phyloP scores from a whole-genome alignment of 2,329 filamentous ascomycete species.

The Trichophaea hybrida region DNA sequence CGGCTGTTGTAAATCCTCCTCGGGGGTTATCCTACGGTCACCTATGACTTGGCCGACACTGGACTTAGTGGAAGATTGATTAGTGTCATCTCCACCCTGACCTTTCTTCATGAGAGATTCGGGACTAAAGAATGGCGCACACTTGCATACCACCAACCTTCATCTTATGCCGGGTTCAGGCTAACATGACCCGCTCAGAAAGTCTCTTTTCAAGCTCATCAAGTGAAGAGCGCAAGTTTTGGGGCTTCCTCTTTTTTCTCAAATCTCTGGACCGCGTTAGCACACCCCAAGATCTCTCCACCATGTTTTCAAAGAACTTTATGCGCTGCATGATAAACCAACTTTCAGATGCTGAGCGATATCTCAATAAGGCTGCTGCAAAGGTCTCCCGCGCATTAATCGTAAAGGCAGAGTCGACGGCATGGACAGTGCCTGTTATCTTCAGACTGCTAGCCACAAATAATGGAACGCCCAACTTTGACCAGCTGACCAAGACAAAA shows the following conservation, averaged over 20 bases:
- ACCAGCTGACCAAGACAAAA: slow-evolving; percentile 72
- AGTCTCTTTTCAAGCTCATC: slow-evolving; percentile 68
- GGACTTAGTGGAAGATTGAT: slow-evolving; percentile 9
- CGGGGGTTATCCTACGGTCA: slow-evolving; percentile 3
- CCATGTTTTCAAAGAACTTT: slow-evolving; percentile 69
- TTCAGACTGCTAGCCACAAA: slow-evolving; percentile 16
- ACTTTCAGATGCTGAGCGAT: slow-evolving; percentile 59
- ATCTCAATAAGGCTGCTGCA: slow-evolving; percentile 63
- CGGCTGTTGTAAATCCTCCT: slow-evolving; percentile 7
- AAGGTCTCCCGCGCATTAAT: slow-evolving; percentile 56
- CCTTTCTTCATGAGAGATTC: slow-evolving; percentile 7
- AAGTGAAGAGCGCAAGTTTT: slow-evolving; percentile 79
- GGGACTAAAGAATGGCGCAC: slow-evolving; percentile 15
- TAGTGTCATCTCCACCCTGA: slow-evolving; percentile 5
- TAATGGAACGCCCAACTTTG: slow-evolving; percentile 47
- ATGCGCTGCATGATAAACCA: slow-evolving; percentile 73
- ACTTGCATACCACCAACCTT: background rate
- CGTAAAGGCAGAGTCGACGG: slow-evolving; percentile 26
- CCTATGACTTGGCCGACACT: slow-evolving; percentile 6
- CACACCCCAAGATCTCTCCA: slow-evolving; percentile 36
- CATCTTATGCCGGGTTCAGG: background rate
- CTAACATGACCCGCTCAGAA: slow-evolving; percentile 37
- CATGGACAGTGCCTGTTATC: slow-evolving; percentile 34
- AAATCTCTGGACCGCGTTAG: slow-evolving; percentile 44
- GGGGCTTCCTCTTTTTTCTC: slow-evolving; percentile 76